Conservation (phyloP, 352 stramenopile species). For the Globisporangium nunn region DNA sequence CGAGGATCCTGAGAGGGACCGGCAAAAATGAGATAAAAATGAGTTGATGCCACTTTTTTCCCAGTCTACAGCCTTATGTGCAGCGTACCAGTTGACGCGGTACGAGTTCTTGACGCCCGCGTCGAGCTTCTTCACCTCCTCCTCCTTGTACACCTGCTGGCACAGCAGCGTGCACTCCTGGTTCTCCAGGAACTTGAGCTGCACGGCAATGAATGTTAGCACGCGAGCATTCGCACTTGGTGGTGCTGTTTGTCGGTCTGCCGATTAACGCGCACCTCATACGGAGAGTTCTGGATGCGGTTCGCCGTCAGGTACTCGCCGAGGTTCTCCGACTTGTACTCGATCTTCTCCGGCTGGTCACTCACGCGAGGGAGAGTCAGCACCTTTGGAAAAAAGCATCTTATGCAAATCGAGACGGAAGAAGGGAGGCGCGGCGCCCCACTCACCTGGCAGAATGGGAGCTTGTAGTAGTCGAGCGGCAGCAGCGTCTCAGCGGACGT, state of each 20-base stretch:
- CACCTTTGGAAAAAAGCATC: no score
- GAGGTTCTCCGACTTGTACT: constrained; percentile 98
- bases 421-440: no score
- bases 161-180: constrained; percentile 71
- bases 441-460: constrained; percentile 92
- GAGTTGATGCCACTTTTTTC: no score
- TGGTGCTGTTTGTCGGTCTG: no score
- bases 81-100: constrained; percentile 91
- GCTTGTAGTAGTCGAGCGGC: constrained; percentile 96
- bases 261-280: constrained; percentile 44
- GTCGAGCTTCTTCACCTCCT: constrained; percentile 88
- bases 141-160: constrained; percentile 88
- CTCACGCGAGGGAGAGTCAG: background rate
- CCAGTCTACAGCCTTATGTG: background rate
- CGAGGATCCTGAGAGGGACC: constrained; percentile 85
- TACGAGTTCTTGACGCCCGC: constrained; percentile 96
- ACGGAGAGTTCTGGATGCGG: constrained; percentile 98
- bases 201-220: background rate
- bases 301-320: constrained; percentile 98
- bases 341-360: constrained; percentile 74
- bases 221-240: no score
- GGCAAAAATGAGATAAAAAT: no score
- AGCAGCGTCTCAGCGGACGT: constrained; percentile 94
- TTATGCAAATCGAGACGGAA: no score
- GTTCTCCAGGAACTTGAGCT: constrained; percentile 86